Evolutionary conservation across 2,329 filamentous ascomycete species (phyloP), one percentile per base, ranked within the genome.

Genomic region (Diplodia seriata): DNA sequence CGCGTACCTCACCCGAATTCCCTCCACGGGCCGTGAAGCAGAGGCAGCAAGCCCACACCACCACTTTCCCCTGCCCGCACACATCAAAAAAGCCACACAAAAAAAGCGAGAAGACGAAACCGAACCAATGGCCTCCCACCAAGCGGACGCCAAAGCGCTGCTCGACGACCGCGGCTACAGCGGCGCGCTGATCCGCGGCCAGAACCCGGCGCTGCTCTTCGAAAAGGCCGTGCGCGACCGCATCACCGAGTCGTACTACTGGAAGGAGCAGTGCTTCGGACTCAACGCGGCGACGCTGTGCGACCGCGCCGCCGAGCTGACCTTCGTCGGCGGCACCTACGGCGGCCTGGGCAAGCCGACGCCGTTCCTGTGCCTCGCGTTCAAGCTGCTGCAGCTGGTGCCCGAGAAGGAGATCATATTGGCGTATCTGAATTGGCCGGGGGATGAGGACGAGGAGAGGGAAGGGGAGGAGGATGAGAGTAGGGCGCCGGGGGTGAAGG

Each of bases 221-320:
- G 94, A 98, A 80, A 97, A 97, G 79, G 91, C 93, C 50, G 93
- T 97, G 72, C 91, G 92, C 76, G 95, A 99, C 81, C 93, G 95
- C 76, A 97, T 99, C 79, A 89, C 94, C 73, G 93, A 97, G 76
- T 92, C 89, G 65, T 96, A 97, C 82, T 99, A 97, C 83, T 99
- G 93, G 91, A 97, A 97, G 80, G 95, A 98, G 81, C 94, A 97
- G 82, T 97, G 95, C 79, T 99, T 98, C 81, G 95, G 91, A 51
- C 85, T 99, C 71, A 99, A 98, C 82, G 86, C 87, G 3, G 89
- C 89, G 1, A 90, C 88, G 0, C 79, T 99, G 6, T 90, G 97
- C 74, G 92, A 97, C 81, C 92, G 95, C 71, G 94, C 96, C 0
- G 91, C 93, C 31, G 91, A 94, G 73, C 86, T 99, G 56, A 86